Conservation (phyloP, 139 green algal genomes). For the Picochlorum sp. region DNA sequence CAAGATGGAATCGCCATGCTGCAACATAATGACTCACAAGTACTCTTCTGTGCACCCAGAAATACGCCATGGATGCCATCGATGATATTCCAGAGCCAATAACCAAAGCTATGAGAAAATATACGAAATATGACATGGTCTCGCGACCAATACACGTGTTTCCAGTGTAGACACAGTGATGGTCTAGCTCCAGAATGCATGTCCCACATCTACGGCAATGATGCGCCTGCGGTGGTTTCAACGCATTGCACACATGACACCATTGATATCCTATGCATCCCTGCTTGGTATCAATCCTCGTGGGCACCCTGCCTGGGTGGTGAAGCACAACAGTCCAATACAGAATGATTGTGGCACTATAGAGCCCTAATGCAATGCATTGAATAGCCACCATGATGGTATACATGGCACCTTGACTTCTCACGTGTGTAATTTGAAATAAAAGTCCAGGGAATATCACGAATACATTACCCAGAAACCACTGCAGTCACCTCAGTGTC, state of each 20-base stretch:
- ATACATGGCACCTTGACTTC: no score
- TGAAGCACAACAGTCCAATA: slow-evolving; percentile 6
- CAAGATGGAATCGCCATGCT: no score
- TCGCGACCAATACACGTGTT: slow-evolving; percentile 23
- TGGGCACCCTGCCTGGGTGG: slow-evolving; percentile 9
- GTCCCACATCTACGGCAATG: slow-evolving; percentile 31
- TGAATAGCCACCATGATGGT: no score
- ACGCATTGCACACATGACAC: slow-evolving; percentile 15
- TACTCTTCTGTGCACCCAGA: no score
- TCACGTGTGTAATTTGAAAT: no score
- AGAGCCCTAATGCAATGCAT: background rate
- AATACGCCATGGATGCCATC: background rate
- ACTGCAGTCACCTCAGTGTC: background rate
- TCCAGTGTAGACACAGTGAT: slow-evolving; percentile 31
- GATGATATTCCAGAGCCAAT: background rate
- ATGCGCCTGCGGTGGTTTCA: slow-evolving; percentile 26
- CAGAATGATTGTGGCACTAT: slow-evolving; percentile 9
- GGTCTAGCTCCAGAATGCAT: slow-evolving; percentile 29
- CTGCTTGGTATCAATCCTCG: background rate
- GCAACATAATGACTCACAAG: no score
- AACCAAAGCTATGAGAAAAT: slow-evolving; percentile 14
- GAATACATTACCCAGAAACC: background rate
- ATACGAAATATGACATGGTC: slow-evolving; percentile 26
- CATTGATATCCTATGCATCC: slow-evolving; percentile 3
- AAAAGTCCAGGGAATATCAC: background rate